Evolutionary conservation across 129 eudicot species (phyloP).

Genomic region (Lonicera japonica): DNA sequence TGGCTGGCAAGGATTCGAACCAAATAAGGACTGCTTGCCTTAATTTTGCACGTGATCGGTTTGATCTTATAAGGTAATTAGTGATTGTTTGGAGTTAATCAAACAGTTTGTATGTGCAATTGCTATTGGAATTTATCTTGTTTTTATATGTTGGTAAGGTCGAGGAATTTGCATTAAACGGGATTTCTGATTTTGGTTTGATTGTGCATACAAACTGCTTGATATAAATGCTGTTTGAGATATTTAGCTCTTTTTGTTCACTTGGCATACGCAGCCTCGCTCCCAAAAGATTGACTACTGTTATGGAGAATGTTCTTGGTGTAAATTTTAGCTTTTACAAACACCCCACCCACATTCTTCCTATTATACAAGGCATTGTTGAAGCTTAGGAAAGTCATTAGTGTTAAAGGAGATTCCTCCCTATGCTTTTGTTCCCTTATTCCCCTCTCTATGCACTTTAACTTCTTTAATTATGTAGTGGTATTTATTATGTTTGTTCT

Average conservation of each 20-base stretch:
- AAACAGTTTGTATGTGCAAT: background rate
- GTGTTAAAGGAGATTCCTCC: too few relatives aligned
- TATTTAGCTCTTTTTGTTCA: background rate
- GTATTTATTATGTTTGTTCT: too few relatives aligned
- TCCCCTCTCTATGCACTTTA: too few relatives aligned
- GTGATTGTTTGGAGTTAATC: background rate
- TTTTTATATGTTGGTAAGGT: too few relatives aligned
- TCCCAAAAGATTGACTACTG: background rate
- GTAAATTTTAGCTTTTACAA: too few relatives aligned
- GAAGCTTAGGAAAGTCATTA: too few relatives aligned
- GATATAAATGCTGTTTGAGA: slow-evolving; percentile 13
- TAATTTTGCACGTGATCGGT: slow-evolving; percentile 58
- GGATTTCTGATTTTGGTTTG: background rate
- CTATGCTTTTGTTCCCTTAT: too few relatives aligned
- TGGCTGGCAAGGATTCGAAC: slow-evolving; percentile 44
- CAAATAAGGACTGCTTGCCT: slow-evolving; percentile 59
- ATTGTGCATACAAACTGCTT: slow-evolving; percentile 36
- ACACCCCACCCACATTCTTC: too few relatives aligned
- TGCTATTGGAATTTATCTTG: background rate
- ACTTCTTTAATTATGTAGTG: too few relatives aligned
- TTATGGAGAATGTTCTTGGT: background rate
- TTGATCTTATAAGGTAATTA: slow-evolving; percentile 50
- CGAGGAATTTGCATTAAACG: too few relatives aligned
- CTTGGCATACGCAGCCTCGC: background rate
- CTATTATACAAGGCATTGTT: too few relatives aligned